phyloP scores from a whole-genome alignment of 2,329 filamentous ascomycete genomes.

The Ophiostoma quercus region DNA sequence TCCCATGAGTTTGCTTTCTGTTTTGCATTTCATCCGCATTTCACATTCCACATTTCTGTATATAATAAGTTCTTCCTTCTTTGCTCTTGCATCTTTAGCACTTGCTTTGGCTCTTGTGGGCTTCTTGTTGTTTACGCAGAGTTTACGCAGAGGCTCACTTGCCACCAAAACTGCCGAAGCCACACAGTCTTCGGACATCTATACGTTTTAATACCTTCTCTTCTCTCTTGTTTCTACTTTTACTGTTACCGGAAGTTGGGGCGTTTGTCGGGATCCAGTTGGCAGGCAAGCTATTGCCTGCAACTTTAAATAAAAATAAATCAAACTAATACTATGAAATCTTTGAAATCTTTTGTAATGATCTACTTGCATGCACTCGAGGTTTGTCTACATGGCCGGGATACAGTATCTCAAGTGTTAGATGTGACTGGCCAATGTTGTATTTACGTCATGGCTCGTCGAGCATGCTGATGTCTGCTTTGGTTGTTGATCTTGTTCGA shows the following conservation, averaged over 20 bases:
- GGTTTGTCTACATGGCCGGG: background rate
- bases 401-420: background rate
- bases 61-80: conserved; percentile 16
- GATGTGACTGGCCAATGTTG: background rate
- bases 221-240: background rate
- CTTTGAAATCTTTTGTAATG: background rate
- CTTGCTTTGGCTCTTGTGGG: background rate
- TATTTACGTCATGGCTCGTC: background rate
- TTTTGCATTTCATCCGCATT: background rate
- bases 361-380: background rate
- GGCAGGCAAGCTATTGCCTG: conserved; percentile 12
- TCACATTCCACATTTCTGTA: conserved; percentile 13
- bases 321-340: background rate
- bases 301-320: background rate
- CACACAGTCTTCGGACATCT: background rate
- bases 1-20: conserved; percentile 11
- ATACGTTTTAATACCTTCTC: conserved; percentile 9
- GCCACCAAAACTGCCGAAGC: background rate
- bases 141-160: background rate
- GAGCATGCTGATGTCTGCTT: background rate
- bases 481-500: background rate
- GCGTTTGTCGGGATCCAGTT: conserved; percentile 18
- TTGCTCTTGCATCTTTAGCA: background rate
- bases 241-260: conserved; percentile 15
- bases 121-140: background rate